Evolutionary conservation across 2,329 filamentous ascomycete species (phyloP).

Genomic region (Camillea tinctor): DNA sequence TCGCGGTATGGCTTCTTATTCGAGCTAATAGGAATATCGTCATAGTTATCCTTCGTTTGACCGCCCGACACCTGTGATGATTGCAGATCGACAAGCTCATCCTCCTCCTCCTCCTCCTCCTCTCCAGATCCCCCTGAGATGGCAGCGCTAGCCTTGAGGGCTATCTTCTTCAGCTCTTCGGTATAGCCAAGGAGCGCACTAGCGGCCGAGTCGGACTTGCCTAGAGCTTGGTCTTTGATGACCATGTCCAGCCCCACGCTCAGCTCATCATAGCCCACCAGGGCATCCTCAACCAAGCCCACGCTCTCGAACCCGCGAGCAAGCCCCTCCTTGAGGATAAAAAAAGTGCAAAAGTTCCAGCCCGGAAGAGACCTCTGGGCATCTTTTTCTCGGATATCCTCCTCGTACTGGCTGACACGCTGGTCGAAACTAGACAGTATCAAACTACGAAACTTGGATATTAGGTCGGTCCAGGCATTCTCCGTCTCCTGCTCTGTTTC

Average conservation of each 20-base stretch:
- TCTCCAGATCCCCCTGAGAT: conserved; percentile 37
- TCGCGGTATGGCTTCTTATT: conserved; percentile 82
- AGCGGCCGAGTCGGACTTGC: conserved; percentile 63
- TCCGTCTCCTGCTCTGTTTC: conserved; percentile 78
- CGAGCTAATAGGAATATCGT: conserved; percentile 61
- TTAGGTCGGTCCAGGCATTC: conserved; percentile 78
- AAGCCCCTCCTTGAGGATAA: conserved; percentile 93
- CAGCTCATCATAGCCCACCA: conserved; percentile 93
- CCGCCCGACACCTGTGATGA: conserved; percentile 33
- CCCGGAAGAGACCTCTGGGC: conserved; percentile 82
- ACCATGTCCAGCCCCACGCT: conserved; percentile 82
- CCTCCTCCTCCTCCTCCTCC: conserved; percentile 28
- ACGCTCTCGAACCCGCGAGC: conserved; percentile 95
- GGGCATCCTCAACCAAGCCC: conserved; percentile 89
- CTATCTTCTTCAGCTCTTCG: conserved; percentile 65
- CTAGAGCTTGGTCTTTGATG: conserved; percentile 69
- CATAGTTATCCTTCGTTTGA: conserved; percentile 40
- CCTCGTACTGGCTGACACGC: conserved; percentile 90
- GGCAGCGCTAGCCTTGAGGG: conserved; percentile 50
- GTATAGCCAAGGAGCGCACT: conserved; percentile 72
- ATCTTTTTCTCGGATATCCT: conserved; percentile 94
- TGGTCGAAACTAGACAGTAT: conserved; percentile 89
- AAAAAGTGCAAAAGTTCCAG: conserved; percentile 99
- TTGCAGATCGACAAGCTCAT: conserved; percentile 51
- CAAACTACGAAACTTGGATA: conserved; percentile 80